Evolutionary conservation across 2,329 filamentous ascomycete genomes (phyloP).

Genomic region (Elsinoe fawcettii): DNA sequence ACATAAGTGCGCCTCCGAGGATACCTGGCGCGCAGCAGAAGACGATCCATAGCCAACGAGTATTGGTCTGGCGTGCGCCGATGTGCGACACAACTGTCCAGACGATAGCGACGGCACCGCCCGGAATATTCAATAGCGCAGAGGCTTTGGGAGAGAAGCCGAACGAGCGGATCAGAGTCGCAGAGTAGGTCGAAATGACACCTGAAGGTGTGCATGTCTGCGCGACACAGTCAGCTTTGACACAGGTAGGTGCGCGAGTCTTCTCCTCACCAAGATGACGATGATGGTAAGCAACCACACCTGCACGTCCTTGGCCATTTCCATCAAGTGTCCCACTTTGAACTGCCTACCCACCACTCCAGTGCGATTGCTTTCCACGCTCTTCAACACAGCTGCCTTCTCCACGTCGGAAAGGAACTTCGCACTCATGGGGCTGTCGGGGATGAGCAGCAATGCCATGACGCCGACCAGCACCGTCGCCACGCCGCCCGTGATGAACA

Average conservation of each 20-base stretch:
- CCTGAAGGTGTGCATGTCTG: slow-evolving; percentile 30
- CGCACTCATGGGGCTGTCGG: slow-evolving; percentile 60
- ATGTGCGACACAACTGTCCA: slow-evolving; percentile 43
- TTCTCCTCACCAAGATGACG: slow-evolving; percentile 20
- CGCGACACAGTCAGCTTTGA: neutral
- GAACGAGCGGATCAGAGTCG: slow-evolving; percentile 45
- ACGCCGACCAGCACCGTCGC: slow-evolving; percentile 13
- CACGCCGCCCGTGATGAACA: slow-evolving; percentile 15
- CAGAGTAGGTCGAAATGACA: slow-evolving; percentile 48
- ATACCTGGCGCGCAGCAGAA: slow-evolving; percentile 41
- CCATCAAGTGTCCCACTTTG: slow-evolving; percentile 44
- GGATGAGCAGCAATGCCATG: slow-evolving; percentile 36
- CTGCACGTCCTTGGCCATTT: slow-evolving; percentile 56
- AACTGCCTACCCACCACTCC: slow-evolving; percentile 38
- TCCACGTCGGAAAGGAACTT: slow-evolving; percentile 55
- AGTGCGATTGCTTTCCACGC: slow-evolving; percentile 34
- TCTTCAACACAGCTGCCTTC: slow-evolving; percentile 37
- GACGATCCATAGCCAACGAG: slow-evolving; percentile 46
- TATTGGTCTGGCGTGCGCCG: slow-evolving; percentile 40
- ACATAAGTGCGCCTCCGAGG: slow-evolving; percentile 48
- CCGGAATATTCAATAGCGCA: slow-evolving; percentile 49
- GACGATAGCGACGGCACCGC: slow-evolving; percentile 46
- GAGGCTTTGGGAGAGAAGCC: slow-evolving; percentile 40
- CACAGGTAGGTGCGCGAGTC: neutral
- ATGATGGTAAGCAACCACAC: slow-evolving; percentile 26